These are phyloP conservation scores for Aspergillus nomiae DNA, from an alignment of 2,329 filamentous ascomycete species.

Conservation along the genomic window DNA sequence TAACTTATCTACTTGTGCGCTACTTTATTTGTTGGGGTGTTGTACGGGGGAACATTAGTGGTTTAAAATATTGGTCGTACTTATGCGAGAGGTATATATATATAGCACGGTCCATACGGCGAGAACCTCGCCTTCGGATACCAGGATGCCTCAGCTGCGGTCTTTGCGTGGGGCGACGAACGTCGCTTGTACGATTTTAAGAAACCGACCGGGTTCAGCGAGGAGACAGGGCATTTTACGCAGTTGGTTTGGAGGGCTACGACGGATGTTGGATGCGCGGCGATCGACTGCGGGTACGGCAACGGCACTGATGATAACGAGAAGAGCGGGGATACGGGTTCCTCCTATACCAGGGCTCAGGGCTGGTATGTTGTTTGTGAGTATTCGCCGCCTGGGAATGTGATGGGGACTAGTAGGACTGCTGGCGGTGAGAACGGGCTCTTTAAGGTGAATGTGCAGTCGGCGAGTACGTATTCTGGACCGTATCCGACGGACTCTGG, in stretches of 20 bases:
- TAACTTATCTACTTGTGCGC: not conserved
- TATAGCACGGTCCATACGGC: slow-evolving; percentile 64
- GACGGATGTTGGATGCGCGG: slow-evolving; percentile 60
- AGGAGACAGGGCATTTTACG: slow-evolving; percentile 70
- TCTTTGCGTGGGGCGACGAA: slow-evolving; percentile 70
- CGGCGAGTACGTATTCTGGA: slow-evolving; percentile 21
- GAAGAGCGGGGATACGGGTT: not conserved
- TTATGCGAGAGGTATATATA: not conserved
- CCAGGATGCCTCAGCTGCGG: slow-evolving; percentile 57
- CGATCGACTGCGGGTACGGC: slow-evolving; percentile 43
- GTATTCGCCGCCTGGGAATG: slow-evolving; percentile 69
- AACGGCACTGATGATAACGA: slow-evolving; percentile 10
- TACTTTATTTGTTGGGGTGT: not conserved
- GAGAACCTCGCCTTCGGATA: slow-evolving; percentile 76
- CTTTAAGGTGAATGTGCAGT: slow-evolving; percentile 36
- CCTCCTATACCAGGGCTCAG: slow-evolving; percentile 26
- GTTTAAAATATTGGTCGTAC: not conserved
- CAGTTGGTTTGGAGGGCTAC: slow-evolving; percentile 72
- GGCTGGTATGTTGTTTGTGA: slow-evolving; percentile 72
- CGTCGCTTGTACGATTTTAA: slow-evolving; percentile 60
- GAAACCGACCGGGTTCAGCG: slow-evolving; percentile 56
- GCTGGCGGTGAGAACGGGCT: slow-evolving; percentile 24
- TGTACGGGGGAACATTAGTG: not conserved
- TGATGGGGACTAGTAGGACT: slow-evolving; percentile 40
- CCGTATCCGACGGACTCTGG: slow-evolving; percentile 14